Conservation (phyloP, 768 basidiomycete species). For the Auriscalpium vulgare region DNA sequence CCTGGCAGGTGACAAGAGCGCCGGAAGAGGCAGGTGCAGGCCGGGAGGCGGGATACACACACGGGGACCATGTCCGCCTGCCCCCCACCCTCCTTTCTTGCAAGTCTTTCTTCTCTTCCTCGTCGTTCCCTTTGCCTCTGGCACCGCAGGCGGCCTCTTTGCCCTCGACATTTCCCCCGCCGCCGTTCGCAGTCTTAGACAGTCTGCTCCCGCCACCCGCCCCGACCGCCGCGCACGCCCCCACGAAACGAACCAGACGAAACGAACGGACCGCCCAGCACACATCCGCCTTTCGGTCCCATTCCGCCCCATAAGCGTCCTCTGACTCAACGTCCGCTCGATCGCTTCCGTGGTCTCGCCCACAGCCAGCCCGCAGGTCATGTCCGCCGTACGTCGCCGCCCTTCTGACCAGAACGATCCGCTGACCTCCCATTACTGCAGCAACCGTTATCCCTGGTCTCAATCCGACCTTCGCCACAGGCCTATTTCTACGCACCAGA, state of each 20-base stretch:
- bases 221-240: background rate
- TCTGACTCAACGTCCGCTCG: background rate
- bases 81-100: background rate
- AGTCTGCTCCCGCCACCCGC: background rate
- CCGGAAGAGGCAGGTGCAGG: background rate
- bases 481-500: background rate
- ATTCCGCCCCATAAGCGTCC: background rate
- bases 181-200: background rate
- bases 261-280: background rate
- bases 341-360: no score
- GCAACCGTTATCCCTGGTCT: background rate
- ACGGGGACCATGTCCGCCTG: background rate
- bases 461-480: background rate
- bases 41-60: background rate
- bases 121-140: background rate
- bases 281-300: background rate
- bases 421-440: background rate
- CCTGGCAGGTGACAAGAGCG: no score
- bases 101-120: background rate
- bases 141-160: background rate
- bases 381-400: background rate
- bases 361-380: background rate
- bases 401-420: background rate
- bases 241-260: background rate
- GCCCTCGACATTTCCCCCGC: background rate